Evolutionary conservation across 2,329 filamentous ascomycete genomes (phyloP).

Genomic region (Daldinia eschscholtzii): DNA sequence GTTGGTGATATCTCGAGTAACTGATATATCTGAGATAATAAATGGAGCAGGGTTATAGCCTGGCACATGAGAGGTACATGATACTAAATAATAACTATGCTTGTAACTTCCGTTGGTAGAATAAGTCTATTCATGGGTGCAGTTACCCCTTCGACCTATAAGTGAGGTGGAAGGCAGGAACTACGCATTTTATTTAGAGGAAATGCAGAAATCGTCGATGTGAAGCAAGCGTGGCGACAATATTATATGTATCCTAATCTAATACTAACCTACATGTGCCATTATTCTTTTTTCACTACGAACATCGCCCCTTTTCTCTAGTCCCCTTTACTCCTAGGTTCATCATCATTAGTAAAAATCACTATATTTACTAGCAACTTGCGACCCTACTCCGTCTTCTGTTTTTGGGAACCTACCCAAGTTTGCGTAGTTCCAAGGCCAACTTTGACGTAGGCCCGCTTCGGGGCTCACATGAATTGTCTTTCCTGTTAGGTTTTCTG

Average conservation of each 20-base stretch:
- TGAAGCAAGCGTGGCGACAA: background rate
- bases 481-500: slow-evolving; percentile 8
- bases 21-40: no score
- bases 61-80: no score
- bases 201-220: background rate
- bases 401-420: background rate
- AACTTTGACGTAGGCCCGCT: background rate
- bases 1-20: background rate
- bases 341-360: slow-evolving; percentile 16
- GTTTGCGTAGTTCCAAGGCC: background rate
- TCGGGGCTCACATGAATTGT: background rate
- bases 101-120: background rate
- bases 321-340: slow-evolving; percentile 29
- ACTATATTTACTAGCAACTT: slow-evolving; percentile 25
- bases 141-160: background rate
- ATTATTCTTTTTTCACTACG: background rate
- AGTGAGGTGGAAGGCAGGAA: background rate
- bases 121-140: background rate
- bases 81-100: no score
- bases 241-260: no score
- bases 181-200: background rate
- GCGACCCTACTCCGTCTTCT: slow-evolving; percentile 24
- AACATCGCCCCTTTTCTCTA: slow-evolving; percentile 16
- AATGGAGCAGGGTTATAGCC: no score
- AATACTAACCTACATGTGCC: no score